Base-by-base conservation (phyloP, 306 rosid species). In the Sechiopsis laciniata region DNA sequence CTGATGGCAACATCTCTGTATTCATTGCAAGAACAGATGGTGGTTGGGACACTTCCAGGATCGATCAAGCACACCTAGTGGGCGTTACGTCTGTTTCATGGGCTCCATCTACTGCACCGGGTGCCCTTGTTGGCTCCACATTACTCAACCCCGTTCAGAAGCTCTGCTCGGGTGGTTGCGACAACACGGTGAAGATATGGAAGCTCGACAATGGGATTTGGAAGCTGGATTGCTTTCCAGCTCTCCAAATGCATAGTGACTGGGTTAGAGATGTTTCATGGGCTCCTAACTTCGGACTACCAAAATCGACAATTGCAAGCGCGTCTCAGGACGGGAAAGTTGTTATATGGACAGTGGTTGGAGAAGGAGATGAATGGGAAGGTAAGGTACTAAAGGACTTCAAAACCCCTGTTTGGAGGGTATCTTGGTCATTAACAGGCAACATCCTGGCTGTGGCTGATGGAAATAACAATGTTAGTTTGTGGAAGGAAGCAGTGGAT, bases 61-160 rank as follows among this genome's bases (percentile, higher is more conserved):
- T 91, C 3, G 92, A 85, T 60, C 85, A 84, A 74, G 97, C 97
- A 69, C 97, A 88, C 55, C 92, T 95, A 3, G 87, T 91, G n/a
- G 95, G 97, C 12, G 97, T 91, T n/a, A 91, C 90, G 12, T 91
- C 95, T 37, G 90, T 91, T 71, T 91, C 97, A n/a, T 91, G 97
- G 96, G 96, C 95, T 10, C 96, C 92, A 55, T 82, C 96, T 13
- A 88, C 82, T 13, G 87, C 95, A 17, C 97, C 95, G 0, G 92
- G 91, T 32, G 91, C 95, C 26, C 81, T 91, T 78, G 90, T 87
- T 55, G 89, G 95, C 61, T 81, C 91, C 0, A 89, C 91, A 24
- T 75, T 87, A 84, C 95, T 88, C 21, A 89, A 88, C 72, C 95
- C 95, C 50, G 89, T 91, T 45, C 95, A 84, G 77, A 91, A 88